Conservation (phyloP, 495 filamentous ascomycete species). For the Penicillium soppii region DNA sequence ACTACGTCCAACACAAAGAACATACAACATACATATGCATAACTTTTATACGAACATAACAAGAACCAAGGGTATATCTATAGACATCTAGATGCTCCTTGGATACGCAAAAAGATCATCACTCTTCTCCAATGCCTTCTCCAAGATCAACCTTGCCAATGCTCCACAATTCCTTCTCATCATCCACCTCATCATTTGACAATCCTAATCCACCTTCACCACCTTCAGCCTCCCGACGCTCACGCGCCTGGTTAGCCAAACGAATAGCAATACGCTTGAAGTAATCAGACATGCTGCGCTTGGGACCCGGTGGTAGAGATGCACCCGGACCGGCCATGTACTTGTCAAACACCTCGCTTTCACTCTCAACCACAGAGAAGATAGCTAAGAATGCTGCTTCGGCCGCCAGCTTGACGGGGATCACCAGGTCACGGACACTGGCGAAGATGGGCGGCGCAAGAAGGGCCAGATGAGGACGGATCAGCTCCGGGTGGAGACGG, state of each 20-base stretch:
- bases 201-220: conserved; percentile 82
- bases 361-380: conserved; percentile 87
- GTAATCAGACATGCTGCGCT: conserved; percentile 94
- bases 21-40: conserved; percentile 12
- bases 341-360: conserved; percentile 85
- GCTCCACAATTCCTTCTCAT: conserved; percentile 94
- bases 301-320: conserved; percentile 64
- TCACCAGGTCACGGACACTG: conserved; percentile 87
- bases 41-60: conserved; percentile 24
- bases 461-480: conserved; percentile 72
- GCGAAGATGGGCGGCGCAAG: conserved; percentile 85
- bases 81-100: conserved; percentile 22
- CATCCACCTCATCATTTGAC: conserved; percentile 84
- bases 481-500: conserved; percentile 70
- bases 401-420: conserved; percentile 92
- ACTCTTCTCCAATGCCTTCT: conserved; percentile 56
- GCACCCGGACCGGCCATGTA: conserved; percentile 67
- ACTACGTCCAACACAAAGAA: conserved; percentile 8
- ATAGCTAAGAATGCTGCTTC: conserved; percentile 93
- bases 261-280: conserved; percentile 89
- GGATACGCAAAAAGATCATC: conserved; percentile 22
- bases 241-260: conserved; percentile 77
- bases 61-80: conserved; percentile 28
- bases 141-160: conserved; percentile 89
- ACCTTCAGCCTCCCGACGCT: conserved; percentile 86